Evolutionary conservation across 163 green algal genomes (phyloP).

Genomic region (Chlorella variabilis): DNA sequence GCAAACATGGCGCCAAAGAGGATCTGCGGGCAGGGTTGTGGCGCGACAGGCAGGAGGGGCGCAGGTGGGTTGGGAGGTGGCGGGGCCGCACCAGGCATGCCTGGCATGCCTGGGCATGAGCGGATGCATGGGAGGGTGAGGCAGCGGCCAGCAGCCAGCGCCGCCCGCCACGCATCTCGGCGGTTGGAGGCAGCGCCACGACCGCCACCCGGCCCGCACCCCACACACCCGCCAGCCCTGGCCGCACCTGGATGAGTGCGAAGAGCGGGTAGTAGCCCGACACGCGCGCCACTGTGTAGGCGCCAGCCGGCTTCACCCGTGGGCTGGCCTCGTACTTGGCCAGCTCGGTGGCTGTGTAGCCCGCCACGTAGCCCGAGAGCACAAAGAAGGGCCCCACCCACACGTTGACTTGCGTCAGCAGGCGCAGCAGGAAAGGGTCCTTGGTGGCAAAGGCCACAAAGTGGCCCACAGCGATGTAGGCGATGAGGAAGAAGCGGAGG

Average conservation of each 20-base stretch:
- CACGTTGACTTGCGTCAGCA: slow-evolving; percentile 38
- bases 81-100: too few relatives aligned
- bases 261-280: slow-evolving; percentile 38
- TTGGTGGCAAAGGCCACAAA: slow-evolving; percentile 43
- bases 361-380: slow-evolving; percentile 40
- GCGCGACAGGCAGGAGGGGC: background rate
- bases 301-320: slow-evolving; percentile 19
- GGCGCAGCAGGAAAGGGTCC: slow-evolving; percentile 32
- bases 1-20: slow-evolving; percentile 41
- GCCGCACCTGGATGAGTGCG: slow-evolving; percentile 1
- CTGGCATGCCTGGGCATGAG: too few relatives aligned
- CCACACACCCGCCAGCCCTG: too few relatives aligned
- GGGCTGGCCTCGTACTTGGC: slow-evolving; percentile 40
- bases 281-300: slow-evolving; percentile 33
- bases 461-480: slow-evolving; percentile 40
- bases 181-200: too few relatives aligned
- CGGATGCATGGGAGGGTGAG: too few relatives aligned
- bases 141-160: too few relatives aligned
- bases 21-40: slow-evolving; percentile 3
- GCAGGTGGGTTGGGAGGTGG: too few relatives aligned
- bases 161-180: too few relatives aligned
- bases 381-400: slow-evolving; percentile 44
- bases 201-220: too few relatives aligned
- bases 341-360: slow-evolving; percentile 41
- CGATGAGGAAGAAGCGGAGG: slow-evolving; percentile 45